Evolutionary conservation across 1,284 basidiomycete species (phyloP).

Genomic region (Naganishia liquefaciens): DNA sequence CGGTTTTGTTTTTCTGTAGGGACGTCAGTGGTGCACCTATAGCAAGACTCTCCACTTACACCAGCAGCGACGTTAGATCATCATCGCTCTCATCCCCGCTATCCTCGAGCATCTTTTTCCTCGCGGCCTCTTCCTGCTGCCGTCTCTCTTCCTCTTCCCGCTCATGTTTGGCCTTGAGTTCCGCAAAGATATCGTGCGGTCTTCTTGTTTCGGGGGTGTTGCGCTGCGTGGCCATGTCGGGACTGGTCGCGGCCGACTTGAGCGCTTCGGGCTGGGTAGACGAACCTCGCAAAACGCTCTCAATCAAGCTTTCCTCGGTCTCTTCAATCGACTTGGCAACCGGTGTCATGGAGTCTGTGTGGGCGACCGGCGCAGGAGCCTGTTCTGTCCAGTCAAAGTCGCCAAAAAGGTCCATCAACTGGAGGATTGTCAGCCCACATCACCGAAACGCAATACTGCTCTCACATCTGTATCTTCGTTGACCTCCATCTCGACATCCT

Average conservation of each 20-base stretch:
- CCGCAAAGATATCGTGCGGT: constrained; percentile 14
- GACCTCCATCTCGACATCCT: no score
- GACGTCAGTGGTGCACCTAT: no score
- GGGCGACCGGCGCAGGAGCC: background rate
- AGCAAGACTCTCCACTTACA: no score
- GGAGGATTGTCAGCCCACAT: background rate
- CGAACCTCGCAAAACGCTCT: constrained; percentile 1
- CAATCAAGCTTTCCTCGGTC: constrained; percentile 16
- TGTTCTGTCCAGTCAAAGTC: constrained; percentile 25
- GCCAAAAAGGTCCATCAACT: constrained; percentile 23
- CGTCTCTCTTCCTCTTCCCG: constrained; percentile 16
- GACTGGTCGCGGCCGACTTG: background rate
- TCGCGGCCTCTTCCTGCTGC: constrained; percentile 11
- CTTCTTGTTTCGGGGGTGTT: background rate
- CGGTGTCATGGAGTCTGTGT: constrained; percentile 1
- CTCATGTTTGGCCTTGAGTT: constrained; percentile 17
- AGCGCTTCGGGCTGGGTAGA: background rate
- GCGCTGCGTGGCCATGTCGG: background rate
- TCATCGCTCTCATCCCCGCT: constrained; percentile 12
- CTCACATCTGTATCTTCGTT: constrained; percentile 13
- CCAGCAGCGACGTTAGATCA: constrained; percentile 12
- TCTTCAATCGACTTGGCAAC: constrained; percentile 9
- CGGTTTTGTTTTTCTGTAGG: constrained; percentile 2
- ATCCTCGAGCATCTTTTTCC: constrained; percentile 12
- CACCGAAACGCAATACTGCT: background rate